Evolutionary conservation across 2,329 filamentous ascomycete species (phyloP).

Genomic region (Aureobasidium subglaciale): DNA sequence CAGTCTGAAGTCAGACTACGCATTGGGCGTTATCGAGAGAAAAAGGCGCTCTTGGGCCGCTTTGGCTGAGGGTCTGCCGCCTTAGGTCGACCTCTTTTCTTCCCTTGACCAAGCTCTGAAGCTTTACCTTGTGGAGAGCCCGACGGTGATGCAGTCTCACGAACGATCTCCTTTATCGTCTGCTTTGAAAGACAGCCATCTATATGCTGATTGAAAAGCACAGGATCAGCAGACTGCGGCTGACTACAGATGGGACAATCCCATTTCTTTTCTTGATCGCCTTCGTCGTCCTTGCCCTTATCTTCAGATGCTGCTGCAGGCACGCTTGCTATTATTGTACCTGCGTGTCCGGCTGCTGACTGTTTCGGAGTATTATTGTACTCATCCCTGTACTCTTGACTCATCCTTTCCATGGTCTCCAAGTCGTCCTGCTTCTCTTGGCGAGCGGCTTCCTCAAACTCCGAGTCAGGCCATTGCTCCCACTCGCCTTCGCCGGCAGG

Average conservation of each 20-base stretch:
- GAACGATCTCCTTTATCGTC: constrained; percentile 74
- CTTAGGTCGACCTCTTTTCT: constrained; percentile 24
- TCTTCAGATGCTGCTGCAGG: constrained; percentile 17
- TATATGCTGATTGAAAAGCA: constrained; percentile 80
- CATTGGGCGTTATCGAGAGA: constrained; percentile 14
- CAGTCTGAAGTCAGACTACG: background rate
- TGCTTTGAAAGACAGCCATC: constrained; percentile 82
- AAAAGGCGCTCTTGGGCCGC: constrained; percentile 25
- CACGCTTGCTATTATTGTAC: constrained; percentile 17
- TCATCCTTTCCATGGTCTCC: constrained; percentile 54
- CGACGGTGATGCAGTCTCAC: constrained; percentile 39
- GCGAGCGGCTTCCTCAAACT: constrained; percentile 55
- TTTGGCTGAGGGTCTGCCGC: constrained; percentile 17
- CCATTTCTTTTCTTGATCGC: constrained; percentile 50
- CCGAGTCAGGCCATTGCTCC: constrained; percentile 63
- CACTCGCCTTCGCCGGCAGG: constrained; percentile 47
- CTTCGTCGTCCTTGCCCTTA: constrained; percentile 25
- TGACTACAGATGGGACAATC: constrained; percentile 81
- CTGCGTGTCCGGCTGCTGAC: background rate
- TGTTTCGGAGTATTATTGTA: constrained; percentile 22
- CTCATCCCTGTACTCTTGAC: constrained; percentile 42
- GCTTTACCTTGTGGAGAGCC: constrained; percentile 13
- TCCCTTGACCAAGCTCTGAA: constrained; percentile 15
- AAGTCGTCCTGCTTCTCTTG: constrained; percentile 55
- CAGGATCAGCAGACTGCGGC: constrained; percentile 68